These are phyloP conservation scores for Rhodotorula babjevae DNA, from an alignment of 768 basidiomycete genomes.

Conservation along the genomic window DNA sequence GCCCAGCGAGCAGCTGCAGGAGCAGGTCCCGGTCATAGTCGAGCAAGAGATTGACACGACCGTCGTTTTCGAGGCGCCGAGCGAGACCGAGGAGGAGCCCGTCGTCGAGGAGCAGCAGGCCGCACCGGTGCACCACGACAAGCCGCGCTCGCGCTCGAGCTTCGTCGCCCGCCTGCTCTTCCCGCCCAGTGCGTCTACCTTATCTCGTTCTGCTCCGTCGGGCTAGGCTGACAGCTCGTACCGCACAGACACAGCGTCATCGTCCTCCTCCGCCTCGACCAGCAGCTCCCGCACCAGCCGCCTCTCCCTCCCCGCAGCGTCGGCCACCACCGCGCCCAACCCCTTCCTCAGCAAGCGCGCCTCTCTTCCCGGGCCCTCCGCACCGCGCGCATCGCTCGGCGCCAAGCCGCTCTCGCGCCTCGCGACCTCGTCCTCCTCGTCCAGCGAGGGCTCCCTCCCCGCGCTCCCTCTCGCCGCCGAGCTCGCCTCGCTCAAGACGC, in stretches of 20 bases:
- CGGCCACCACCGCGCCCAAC: neutral
- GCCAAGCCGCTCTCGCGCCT: conserved; percentile 12
- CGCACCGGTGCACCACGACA: neutral
- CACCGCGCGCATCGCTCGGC: neutral
- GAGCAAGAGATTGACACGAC: neutral
- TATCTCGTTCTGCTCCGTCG: neutral
- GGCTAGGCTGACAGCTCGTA: neutral
- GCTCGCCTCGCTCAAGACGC: conserved; percentile 26
- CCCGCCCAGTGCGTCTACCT: conserved; percentile 8
- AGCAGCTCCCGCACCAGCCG: conserved; percentile 20
- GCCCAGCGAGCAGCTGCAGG: too few relatives aligned
- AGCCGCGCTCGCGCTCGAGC: neutral
- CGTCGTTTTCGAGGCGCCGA: neutral
- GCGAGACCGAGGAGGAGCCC: neutral
- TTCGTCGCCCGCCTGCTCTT: conserved; percentile 21
- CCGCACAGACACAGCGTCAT: neutral
- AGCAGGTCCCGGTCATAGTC: too few relatives aligned
- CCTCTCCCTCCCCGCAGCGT: conserved; percentile 1
- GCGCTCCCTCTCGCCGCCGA: conserved; percentile 17
- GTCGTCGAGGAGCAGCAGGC: neutral
- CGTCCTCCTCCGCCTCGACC: neutral
- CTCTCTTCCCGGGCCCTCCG: neutral
- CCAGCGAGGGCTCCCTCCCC: neutral
- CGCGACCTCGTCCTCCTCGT: neutral
- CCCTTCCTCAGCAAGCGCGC: neutral